phyloP scores from a whole-genome alignment of 345 rosid species.

The Eucalyptus urophylla region DNA sequence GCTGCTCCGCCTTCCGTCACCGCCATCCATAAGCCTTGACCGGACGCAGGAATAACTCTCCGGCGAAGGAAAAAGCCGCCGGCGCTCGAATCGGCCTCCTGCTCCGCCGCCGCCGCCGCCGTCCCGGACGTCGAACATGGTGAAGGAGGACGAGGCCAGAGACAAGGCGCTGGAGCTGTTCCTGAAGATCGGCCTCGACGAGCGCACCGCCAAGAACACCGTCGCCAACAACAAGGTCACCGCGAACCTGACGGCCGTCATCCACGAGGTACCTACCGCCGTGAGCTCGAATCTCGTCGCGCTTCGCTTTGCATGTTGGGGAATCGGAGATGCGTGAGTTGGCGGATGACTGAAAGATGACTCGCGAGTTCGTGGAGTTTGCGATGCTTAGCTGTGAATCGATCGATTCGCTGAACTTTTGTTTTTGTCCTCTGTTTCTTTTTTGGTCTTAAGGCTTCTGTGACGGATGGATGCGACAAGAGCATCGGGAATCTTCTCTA shows the following conservation, averaged over 20 bases:
- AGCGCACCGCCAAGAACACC: constrained; percentile 70
- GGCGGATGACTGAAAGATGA: not conserved
- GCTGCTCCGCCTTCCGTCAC: not conserved
- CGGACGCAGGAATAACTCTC: not conserved
- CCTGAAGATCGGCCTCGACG: constrained; percentile 75
- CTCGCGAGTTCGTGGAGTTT: not conserved
- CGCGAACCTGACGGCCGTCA: constrained; percentile 63
- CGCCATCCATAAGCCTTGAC: not conserved
- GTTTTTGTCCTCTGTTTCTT: not conserved
- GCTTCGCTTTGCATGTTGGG: not conserved
- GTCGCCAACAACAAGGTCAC: constrained; percentile 81
- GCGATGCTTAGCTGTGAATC: not conserved
- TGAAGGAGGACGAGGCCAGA: constrained; percentile 16
- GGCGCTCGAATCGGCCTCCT: not conserved
- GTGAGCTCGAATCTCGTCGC: not conserved
- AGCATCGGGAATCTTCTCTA: constrained; percentile 75
- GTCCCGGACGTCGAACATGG: constrained; percentile 6
- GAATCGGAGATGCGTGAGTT: not conserved
- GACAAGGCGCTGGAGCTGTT: constrained; percentile 44
- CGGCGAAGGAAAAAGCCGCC: not conserved
- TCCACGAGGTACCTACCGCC: constrained; percentile 50
- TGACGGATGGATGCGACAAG: constrained; percentile 73
- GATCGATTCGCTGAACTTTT: not conserved
- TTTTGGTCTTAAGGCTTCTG: constrained; percentile 57
- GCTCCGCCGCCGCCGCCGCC: not conserved